Conservation (phyloP, 2,329 filamentous ascomycete genomes). For the Fusarium clavum region DNA sequence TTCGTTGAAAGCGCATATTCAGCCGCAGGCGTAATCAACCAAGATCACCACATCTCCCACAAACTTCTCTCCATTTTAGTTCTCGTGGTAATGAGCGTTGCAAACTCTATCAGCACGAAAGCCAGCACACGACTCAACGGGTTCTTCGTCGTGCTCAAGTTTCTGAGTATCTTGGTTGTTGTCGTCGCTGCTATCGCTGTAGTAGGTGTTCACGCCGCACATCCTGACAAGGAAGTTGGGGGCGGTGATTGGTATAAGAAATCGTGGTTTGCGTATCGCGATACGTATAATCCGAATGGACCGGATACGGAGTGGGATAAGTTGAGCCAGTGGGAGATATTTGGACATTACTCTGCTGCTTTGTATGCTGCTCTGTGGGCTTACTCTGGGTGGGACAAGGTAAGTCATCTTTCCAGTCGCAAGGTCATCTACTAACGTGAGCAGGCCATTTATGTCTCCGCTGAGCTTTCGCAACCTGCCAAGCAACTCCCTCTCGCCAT, state of each 20-base stretch:
- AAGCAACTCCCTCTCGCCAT: slow-evolving; percentile 70
- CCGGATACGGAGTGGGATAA: slow-evolving; percentile 60
- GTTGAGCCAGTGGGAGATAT: slow-evolving; percentile 66
- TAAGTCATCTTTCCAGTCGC: slow-evolving; percentile 44
- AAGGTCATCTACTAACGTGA: not conserved
- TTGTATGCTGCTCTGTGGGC: slow-evolving; percentile 73
- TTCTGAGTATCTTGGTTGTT: slow-evolving; percentile 60
- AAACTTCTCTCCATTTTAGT: slow-evolving; percentile 65
- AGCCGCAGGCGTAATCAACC: slow-evolving; percentile 59
- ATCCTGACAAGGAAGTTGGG: slow-evolving; percentile 55
- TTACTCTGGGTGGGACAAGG: slow-evolving; percentile 75
- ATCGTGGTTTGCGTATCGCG: slow-evolving; percentile 66
- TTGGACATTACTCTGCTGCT: slow-evolving; percentile 70
- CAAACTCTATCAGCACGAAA: slow-evolving; percentile 67
- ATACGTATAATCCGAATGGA: slow-evolving; percentile 63
- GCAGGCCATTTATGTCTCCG: slow-evolving; percentile 66
- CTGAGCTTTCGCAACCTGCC: slow-evolving; percentile 63
- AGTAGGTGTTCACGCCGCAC: slow-evolving; percentile 53
- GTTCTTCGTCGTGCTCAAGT: slow-evolving; percentile 67
- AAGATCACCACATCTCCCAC: slow-evolving; percentile 57
- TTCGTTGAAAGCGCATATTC: slow-evolving; percentile 71
- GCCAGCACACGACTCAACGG: slow-evolving; percentile 66
- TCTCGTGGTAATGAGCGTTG: slow-evolving; percentile 59
- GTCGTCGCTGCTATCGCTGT: slow-evolving; percentile 63
- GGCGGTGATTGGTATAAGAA: slow-evolving; percentile 64